Percentiles rank a stretch among this genome's conserved stretches.
Conservation (phyloP, 352 stramenopile species). For the Blastocystis sp. region DNA sequence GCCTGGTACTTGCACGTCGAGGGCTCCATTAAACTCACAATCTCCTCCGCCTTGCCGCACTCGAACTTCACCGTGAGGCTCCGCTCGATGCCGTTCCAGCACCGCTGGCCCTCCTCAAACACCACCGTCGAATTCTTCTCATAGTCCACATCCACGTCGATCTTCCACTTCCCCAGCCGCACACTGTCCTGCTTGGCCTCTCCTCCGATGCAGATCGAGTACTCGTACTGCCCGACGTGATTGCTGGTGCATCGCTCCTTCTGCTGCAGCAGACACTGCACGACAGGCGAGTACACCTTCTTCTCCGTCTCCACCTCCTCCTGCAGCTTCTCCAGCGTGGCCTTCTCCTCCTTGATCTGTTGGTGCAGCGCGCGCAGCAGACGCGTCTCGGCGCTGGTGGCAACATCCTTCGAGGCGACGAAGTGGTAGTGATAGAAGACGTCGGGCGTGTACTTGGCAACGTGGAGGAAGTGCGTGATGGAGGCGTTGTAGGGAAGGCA, state of each 20-base stretch:
- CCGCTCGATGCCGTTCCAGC: constrained; percentile 64
- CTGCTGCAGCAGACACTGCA: constrained; percentile 19
- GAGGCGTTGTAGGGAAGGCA: constrained; percentile 23
- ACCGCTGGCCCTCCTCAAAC: constrained; percentile 11
- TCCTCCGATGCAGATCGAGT: constrained; percentile 51
- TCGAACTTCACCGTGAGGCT: constrained; percentile 39
- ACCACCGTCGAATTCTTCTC: constrained; percentile 10
- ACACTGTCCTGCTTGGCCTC: constrained; percentile 45
- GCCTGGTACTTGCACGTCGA: constrained; percentile 60
- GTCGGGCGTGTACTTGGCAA: background rate
- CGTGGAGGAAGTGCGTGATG: constrained; percentile 1
- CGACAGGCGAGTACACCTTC: constrained; percentile 4
- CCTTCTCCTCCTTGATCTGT: background rate
- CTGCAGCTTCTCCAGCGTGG: background rate
- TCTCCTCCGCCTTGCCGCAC: constrained; percentile 49
- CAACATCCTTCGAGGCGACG: background rate
- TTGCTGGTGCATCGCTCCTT: background rate
- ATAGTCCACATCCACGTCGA: constrained; percentile 1
- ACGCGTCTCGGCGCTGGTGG: constrained; percentile 10
- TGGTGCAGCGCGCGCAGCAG: background rate
- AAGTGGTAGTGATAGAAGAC: constrained; percentile 31
- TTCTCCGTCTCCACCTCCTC: background rate
- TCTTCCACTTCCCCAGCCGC: constrained; percentile 5
- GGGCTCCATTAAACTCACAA: constrained; percentile 53
- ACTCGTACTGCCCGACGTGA: constrained; percentile 30